Conservation (phyloP, 179 eudicot species). For the Beta corolliflora region DNA sequence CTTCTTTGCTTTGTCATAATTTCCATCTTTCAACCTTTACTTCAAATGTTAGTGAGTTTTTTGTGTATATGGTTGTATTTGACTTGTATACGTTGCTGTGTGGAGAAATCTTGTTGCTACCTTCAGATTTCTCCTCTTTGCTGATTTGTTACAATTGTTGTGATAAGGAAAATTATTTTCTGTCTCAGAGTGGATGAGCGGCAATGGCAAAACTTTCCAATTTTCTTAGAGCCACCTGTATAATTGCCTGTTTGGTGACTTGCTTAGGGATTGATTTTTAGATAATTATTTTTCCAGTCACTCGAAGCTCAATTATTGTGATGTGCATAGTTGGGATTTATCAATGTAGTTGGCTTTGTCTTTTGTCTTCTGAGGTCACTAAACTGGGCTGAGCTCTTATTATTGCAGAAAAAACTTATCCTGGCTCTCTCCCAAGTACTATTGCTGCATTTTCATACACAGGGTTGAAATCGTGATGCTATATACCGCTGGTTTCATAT, state of each 20-base stretch:
- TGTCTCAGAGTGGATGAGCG: conserved; percentile 20
- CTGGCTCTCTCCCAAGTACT: background rate
- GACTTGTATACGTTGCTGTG: background rate
- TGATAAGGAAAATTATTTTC: background rate
- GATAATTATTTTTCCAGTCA: conserved; percentile 4
- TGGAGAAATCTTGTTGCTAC: background rate
- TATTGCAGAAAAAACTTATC: background rate
- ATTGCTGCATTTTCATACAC: background rate
- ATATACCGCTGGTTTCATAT: background rate
- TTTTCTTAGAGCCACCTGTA: conserved; percentile 2
- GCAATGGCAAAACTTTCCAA: conserved; percentile 4
- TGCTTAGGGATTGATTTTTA: conserved; percentile 6
- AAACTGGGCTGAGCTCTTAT: background rate
- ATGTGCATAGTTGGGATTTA: background rate
- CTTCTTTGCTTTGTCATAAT: background rate
- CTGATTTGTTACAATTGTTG: background rate
- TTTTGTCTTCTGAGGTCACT: background rate
- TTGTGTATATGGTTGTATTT: background rate
- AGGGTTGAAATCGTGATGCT: background rate
- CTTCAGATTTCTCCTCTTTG: background rate
- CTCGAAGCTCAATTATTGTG: background rate
- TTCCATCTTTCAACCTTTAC: background rate
- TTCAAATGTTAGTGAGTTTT: background rate
- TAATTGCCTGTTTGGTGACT: background rate
- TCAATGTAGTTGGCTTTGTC: background rate